Base-by-base conservation (phyloP, 257 asterid species). In the Plantago elongata region DNA sequence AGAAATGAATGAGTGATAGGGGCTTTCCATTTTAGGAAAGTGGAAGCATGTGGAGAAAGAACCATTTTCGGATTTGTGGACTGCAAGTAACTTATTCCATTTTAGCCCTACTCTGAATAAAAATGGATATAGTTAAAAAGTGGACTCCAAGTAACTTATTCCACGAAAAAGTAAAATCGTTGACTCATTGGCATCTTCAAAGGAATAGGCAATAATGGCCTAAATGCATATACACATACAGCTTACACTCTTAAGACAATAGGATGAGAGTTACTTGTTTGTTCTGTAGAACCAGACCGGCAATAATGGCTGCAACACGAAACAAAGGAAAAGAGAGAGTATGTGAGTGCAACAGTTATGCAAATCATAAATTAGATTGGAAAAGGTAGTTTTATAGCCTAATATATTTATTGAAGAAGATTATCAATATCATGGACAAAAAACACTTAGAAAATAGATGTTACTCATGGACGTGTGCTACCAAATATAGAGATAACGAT, bases 221-320 rank as follows among this genome's bases (percentile, higher is more conserved):
- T 11, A 16, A 3, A 38, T 17, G 44, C 60, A 51, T 51, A 16
- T 18, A 15, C n/a, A 50, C 47, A 51, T 45, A 51, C 58, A 67
- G 10, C 22, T 50, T 18, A 63, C 30, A 45, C 59, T 15, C 46
- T 48, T 47, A 16, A 62, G 30, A 12, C 16, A 72, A 14, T 60
- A 46, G 18, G 51, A 62, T 22, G 38, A 17, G 47, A 74, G 87
- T 76, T 74, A 93, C 99, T 78, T 48, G 79, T 69, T 81, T 82
- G 88, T 63, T 61, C 64, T 18, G 89, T 89, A 69, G 96, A 93
- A 64, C 99, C 99, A 60, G 97, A 86, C 71, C 99, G 72, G 78
- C 99, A 93, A 56, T 62, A 93, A 80, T 87, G 84, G 57, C 99
- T 93, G 89, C 69, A 77, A 69, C 51, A 61, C 45, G 54, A 29